Evolutionary conservation across 257 asterid species (phyloP), one percentile per base, ranked within the genome.

Genomic region (Euphrasia confusa): DNA sequence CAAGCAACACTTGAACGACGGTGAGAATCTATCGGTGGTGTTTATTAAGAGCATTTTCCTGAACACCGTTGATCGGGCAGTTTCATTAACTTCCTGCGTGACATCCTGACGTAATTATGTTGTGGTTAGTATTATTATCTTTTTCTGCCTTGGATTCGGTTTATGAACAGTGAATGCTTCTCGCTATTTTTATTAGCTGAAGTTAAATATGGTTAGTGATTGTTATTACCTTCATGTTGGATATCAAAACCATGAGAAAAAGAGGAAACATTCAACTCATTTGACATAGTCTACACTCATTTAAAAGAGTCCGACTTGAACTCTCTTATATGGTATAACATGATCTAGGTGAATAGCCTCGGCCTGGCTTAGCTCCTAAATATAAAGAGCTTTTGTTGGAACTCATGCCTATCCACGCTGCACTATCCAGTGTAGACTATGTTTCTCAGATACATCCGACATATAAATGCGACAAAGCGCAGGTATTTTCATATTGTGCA

Each of bases 41-140:
- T 65, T 40, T 70, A 64, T 79, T 33, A 79, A 71, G 68, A 68
- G 62, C 72, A 44, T 58, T 61, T 71, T 75, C 57, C 32, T 26
- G 63, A 70, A 48, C 54, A 63, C 78, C 64, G 40, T 69, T 45
- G 64, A 75, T 64, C 66, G 75, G 74, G 69, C 73, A 47, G 64
- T 76, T 80, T 75, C 85, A 47, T 58, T 64, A 73, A 68, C 74
- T 49, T 80, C 79, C 54, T 64, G 63, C 68, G 69, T 93, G 64
- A 72, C 85, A 58, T 72, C 83, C 11, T 93, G 96, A 97, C 97
- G 96, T 63, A 93, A 87, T 75, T 93, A 82, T 73, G 18, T 89
- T 66, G 99, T 93, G 96, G 99, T 93, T 63, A 82, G 95, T 80
- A 69, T 70, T 39, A 74, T 47, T 60, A n/a, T 48, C 72, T 59